Evolutionary conservation across 805 yeast species (phyloP), one percentile per base, ranked within the genome.

Genomic region (Saccharomyces paradoxus): DNA sequence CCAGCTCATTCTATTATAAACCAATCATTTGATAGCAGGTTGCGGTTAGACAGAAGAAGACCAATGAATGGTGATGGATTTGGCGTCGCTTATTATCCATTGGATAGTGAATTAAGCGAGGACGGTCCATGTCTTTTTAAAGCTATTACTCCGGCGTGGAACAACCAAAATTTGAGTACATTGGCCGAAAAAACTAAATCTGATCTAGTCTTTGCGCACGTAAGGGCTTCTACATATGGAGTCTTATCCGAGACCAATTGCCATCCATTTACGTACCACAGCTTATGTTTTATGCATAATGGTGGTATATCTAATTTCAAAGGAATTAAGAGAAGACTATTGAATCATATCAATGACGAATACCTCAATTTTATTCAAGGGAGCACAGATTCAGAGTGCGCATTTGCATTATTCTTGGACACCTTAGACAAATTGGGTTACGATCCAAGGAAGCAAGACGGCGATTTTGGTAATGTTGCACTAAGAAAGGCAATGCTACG

Each of bases 1-100:
- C 99, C 99, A 0, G 97, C 96, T 1, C 99, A 94, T 68, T 90
- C 97, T 3, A 94, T 94, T 65, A 94, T 94, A 68, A 92, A 92
- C 69, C 99, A 94, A 67, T 88, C 96, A 2, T 94, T 87, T 65
- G 99, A 94, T 68, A 84, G 94, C 46, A 73, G 99, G 50, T 76
- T 94, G 44, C 77, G 99, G 54, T 76, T 94, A 17, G 98, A 94
- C 65, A 84, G 83, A 63, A 71, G 95, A 60, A 81, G 96, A 52
- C 98, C 99, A 1, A 89, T 94, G 61, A 94, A 94, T 68, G 99
- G 99, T 46, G 99, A 94, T 70, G 99, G 99, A 0, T 94, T 94
- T 70, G 99, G 99, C 1, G 92, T 94, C 24, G 98, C 98, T 0
- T 94, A 94, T 72, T 94, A 94, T 66, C 77, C 83, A 3, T 63